These are phyloP conservation scores for Limtongia smithiae DNA, from an alignment of 805 yeast species.

Conservation along the genomic window DNA sequence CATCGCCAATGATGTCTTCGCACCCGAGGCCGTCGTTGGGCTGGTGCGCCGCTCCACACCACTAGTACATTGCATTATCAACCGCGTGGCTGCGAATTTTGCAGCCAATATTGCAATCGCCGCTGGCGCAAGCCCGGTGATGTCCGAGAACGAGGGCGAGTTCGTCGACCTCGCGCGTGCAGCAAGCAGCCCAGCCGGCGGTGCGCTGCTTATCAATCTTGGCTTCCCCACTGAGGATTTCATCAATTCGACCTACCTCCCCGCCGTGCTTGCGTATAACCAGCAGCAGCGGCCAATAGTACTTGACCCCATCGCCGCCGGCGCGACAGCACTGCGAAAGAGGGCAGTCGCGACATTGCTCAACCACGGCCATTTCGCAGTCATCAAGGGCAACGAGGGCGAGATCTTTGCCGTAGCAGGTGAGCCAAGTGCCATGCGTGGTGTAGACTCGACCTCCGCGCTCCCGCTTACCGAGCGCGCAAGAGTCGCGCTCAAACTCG, in stretches of 20 bases:
- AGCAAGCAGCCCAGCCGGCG: constrained; percentile 44
- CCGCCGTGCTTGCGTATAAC: constrained; percentile 61
- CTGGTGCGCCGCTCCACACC: constrained; percentile 45
- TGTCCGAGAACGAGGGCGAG: constrained; percentile 73
- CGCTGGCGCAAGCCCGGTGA: constrained; percentile 80
- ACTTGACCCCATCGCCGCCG: constrained; percentile 91
- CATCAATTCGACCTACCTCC: constrained; percentile 41
- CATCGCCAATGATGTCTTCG: constrained; percentile 18
- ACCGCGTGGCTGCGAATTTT: constrained; percentile 80
- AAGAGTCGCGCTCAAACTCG: constrained; percentile 16
- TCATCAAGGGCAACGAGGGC: constrained; percentile 83
- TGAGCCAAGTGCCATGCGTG: constrained; percentile 51
- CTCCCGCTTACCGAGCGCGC: constrained; percentile 46
- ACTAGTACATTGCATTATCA: constrained; percentile 81
- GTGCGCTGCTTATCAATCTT: constrained; percentile 64
- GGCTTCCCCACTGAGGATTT: constrained; percentile 58
- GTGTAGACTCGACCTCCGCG: constrained; percentile 52
- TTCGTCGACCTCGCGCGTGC: constrained; percentile 66
- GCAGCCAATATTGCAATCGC: constrained; percentile 85
- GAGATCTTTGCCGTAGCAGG: constrained; percentile 67
- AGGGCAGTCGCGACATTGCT: constrained; percentile 49
- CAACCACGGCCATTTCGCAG: constrained; percentile 51
- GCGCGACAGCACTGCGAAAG: constrained; percentile 65
- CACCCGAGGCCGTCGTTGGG: constrained; percentile 32
- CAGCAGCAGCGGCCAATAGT: constrained; percentile 56